phyloP scores from a whole-genome alignment of 2,329 filamentous ascomycete genomes.

The Pseudopyricularia javanii region DNA sequence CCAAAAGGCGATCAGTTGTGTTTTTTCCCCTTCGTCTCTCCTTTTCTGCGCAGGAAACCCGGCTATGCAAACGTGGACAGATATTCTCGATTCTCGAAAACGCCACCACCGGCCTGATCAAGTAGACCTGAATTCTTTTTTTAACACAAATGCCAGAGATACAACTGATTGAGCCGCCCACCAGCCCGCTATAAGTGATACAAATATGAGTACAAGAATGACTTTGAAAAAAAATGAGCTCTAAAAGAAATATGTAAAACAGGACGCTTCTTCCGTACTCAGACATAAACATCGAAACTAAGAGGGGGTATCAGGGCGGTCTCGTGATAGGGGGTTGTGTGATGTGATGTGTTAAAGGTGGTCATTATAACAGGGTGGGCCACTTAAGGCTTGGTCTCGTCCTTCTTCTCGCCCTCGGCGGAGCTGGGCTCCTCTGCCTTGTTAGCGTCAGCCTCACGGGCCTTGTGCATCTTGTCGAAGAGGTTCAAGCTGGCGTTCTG shows the following conservation, averaged over 20 bases:
- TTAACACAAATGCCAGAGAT: conserved; percentile 13
- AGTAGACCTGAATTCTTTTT: conserved; percentile 23
- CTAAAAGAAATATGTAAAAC: conserved; percentile 13
- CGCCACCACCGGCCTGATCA: conserved; percentile 8
- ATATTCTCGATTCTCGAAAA: conserved; percentile 5
- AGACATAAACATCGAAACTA: conserved; percentile 15
- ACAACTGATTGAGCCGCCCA: conserved; percentile 11
- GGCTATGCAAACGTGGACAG: neutral
- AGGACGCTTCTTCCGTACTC: conserved; percentile 14
- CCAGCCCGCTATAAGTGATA: conserved; percentile 16
- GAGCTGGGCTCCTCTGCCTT: conserved; percentile 41
- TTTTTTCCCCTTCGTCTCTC: neutral
- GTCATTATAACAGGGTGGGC: conserved; percentile 4
- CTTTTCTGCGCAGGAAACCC: neutral
- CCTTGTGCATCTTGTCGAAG: conserved; percentile 99
- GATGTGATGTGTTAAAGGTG: conserved; percentile 3
- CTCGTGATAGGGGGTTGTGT: conserved; percentile 4
- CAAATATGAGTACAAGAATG: conserved; percentile 38
- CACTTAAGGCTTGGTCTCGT: conserved; percentile 53
- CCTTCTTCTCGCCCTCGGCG: conserved; percentile 65
- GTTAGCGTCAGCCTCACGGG: conserved; percentile 54
- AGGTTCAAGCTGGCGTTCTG: conserved; percentile 91
- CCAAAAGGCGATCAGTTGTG: neutral
- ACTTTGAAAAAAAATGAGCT: conserved; percentile 23
- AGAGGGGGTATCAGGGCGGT: conserved; percentile 10